These are phyloP conservation scores for Globisporangium cystogenes DNA, from an alignment of 352 stramenopile species.

Conservation along the genomic window DNA sequence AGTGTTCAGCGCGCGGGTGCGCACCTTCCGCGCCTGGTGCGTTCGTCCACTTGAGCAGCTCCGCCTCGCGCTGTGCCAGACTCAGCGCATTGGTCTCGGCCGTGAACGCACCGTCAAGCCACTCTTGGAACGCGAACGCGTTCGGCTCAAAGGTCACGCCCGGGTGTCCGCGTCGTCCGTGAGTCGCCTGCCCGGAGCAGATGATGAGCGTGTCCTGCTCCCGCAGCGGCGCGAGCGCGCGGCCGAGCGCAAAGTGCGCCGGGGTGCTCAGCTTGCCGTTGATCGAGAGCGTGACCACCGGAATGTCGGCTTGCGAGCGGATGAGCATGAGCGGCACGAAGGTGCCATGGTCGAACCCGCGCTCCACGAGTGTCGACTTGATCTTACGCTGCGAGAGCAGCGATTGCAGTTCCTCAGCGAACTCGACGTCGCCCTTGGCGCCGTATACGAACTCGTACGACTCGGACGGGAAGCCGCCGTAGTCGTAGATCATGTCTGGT, in stretches of 20 bases:
- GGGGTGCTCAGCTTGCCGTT: slow-evolving; percentile 42
- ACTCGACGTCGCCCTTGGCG: slow-evolving; percentile 50
- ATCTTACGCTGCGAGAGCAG: slow-evolving; percentile 59
- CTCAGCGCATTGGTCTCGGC: slow-evolving; percentile 16
- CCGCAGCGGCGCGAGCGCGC: slow-evolving; percentile 51
- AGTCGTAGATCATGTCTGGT: slow-evolving; percentile 83
- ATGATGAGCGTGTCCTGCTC: slow-evolving; percentile 79
- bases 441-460: slow-evolving; percentile 80
- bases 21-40: slow-evolving; percentile 29
- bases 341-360: slow-evolving; percentile 87
- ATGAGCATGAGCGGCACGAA: slow-evolving; percentile 88
- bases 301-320: slow-evolving; percentile 76
- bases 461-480: slow-evolving; percentile 80
- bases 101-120: slow-evolving; percentile 31
- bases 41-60: slow-evolving; percentile 32
- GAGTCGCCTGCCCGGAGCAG: slow-evolving; percentile 64
- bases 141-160: slow-evolving; percentile 5
- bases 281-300: slow-evolving; percentile 82
- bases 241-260: slow-evolving; percentile 62
- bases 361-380: slow-evolving; percentile 29
- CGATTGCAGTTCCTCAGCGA: slow-evolving; percentile 59
- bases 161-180: slow-evolving; percentile 13
- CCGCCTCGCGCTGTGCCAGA: slow-evolving; percentile 26
- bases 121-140: slow-evolving; percentile 33
- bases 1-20: slow-evolving; percentile 42